Base-by-base conservation (phyloP, 169 alveolate genomes). In the Babesia gibsoni region DNA sequence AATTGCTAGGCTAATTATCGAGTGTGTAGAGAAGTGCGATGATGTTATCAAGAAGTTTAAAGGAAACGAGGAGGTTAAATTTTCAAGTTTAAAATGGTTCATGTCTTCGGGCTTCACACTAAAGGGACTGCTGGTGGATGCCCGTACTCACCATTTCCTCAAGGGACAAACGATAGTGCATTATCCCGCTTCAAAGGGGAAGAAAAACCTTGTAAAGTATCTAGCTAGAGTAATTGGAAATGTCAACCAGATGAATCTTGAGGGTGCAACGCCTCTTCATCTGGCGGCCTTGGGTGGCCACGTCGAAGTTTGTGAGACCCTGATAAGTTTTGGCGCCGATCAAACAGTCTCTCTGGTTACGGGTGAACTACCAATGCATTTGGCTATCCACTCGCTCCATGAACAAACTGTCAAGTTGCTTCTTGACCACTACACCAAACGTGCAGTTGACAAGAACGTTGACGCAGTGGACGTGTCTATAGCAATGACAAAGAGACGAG, bases 261-360 rank as follows among this genome's bases (percentile, higher is more conserved):
- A 93, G 65, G 91, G 92, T 7, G 94, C 94, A n/a, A 89, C 91
- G 22, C 94, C 96, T 32, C 73, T 93, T 22, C 97, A 93, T 58
- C 53, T 93, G 67, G 96, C 96, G 14, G 73, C 93, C 16, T 43
- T 87, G 12, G 86, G 78, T 30, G 97, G 96, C 22, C 92, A 92
- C 33, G 29, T 45, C 18, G 94, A 84, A 46, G 91, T 92, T 4
- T 95, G 91, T 9, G 59, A 84, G 27, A 79, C 72, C 39, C 63
- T 91, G 54, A 46, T 93, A 22, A 67, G 83, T 30, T 73, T 49
- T 42, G 88, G 89, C 6, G 88, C 91, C 12, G 82, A 67, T 32
- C 50, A 90, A 14, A 67, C 84, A 56, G 52, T 68, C 10, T 41
- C 86, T 32, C 82, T 89, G 14, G 64, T 61, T 18, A 75, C 90